Conservation (phyloP, 768 basidiomycete species). For the Cystobasidium onofrii region DNA sequence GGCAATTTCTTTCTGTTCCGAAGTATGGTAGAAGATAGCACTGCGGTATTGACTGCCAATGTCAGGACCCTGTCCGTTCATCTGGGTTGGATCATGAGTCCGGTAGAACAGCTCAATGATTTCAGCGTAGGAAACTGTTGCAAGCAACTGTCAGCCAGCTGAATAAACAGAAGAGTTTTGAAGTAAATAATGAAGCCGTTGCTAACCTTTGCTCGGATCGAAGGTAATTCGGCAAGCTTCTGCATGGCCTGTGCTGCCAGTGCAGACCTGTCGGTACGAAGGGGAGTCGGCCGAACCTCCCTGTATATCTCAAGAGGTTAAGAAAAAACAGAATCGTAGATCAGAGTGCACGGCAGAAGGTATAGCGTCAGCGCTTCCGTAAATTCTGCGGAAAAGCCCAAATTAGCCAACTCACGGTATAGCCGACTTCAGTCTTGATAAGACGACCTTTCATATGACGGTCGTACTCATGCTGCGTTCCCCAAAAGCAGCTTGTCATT, state of each 20-base stretch:
- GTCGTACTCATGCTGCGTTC: conserved; percentile 73
- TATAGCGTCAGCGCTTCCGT: too few relatives aligned
- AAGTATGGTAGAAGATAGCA: conserved; percentile 70
- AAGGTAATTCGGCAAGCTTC: conserved; percentile 81
- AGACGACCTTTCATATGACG: conserved; percentile 72
- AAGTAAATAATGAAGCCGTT: too few relatives aligned
- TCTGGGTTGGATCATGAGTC: conserved; percentile 82
- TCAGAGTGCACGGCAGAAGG: neutral
- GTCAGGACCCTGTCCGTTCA: conserved; percentile 50
- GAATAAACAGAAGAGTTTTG: too few relatives aligned
- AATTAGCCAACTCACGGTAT: conserved; percentile 48
- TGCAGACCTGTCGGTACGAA: conserved; percentile 66
- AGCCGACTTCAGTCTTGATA: conserved; percentile 65
- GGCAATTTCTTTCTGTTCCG: conserved; percentile 65
- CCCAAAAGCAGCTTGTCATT: conserved; percentile 52
- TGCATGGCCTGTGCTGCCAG: conserved; percentile 74
- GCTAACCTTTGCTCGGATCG: conserved; percentile 25
- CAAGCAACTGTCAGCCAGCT: conserved; percentile 22
- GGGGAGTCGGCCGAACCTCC: conserved; percentile 47
- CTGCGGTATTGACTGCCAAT: conserved; percentile 71
- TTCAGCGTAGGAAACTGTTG: conserved; percentile 70
- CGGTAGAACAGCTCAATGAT: conserved; percentile 56
- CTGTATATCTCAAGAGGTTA: too few relatives aligned
- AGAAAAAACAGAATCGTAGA: too few relatives aligned
- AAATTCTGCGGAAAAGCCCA: too few relatives aligned